phyloP scores from a whole-genome alignment of 768 basidiomycete species.

The Xanthoconium purpureum region DNA sequence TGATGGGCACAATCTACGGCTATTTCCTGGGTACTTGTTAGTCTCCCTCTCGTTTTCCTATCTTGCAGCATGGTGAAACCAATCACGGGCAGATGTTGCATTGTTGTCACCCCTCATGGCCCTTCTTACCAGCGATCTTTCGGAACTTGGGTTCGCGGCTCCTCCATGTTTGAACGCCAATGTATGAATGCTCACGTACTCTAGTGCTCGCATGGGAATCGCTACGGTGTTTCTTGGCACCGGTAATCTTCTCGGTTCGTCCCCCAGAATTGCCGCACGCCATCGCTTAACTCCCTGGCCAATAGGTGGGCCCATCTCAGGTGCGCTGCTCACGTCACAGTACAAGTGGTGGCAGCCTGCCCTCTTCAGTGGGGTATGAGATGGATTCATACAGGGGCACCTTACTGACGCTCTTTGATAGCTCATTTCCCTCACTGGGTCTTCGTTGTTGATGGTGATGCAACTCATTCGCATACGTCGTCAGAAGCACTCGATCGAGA shows the following conservation, averaged over 20 bases:
- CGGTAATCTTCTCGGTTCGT: constrained; percentile 22
- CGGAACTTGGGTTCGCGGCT: constrained; percentile 50
- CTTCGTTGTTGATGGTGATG: neutral
- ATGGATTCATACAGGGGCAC: no score
- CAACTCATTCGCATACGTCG: constrained; percentile 1
- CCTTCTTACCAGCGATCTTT: constrained; percentile 40
- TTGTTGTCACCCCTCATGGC: constrained; percentile 42
- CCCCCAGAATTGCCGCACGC: constrained; percentile 6
- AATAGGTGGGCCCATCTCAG: constrained; percentile 50
- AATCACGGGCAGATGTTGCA: constrained; percentile 33
- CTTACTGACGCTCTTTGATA: neutral
- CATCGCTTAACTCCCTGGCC: no score
- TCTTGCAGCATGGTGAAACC: neutral
- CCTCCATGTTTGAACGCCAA: neutral
- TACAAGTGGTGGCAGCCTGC: constrained; percentile 58
- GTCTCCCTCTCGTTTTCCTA: constrained; percentile 1
- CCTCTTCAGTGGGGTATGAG: constrained; percentile 43
- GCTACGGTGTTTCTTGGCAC: constrained; percentile 5
- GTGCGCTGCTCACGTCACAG: constrained; percentile 47
- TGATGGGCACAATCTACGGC: constrained; percentile 43
- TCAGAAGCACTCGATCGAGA: neutral
- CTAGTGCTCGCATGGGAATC: constrained; percentile 32
- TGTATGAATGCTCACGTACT: neutral
- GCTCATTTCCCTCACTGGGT: constrained; percentile 2
- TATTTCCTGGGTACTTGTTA: constrained; percentile 45